These are phyloP conservation scores for Abrus pulchellus DNA, from an alignment of 306 rosid genomes.

Conservation along the genomic window DNA sequence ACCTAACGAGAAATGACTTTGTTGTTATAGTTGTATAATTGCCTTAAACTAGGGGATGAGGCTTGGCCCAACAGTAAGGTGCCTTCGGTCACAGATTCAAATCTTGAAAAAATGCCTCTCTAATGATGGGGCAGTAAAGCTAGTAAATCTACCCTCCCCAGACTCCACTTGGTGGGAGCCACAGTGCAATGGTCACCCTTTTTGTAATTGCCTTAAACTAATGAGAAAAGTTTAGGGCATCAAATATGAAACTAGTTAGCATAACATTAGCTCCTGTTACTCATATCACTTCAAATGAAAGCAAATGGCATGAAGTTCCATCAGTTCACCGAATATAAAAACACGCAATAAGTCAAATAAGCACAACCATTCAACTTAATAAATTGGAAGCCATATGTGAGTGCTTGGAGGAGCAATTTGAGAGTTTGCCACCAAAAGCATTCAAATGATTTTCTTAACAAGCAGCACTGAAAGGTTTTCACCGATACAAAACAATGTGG, in stretches of 20 bases:
- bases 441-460: background rate
- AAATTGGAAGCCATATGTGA: background rate
- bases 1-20: too few relatives aligned
- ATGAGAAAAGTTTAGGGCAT: conserved; percentile 3
- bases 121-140: background rate
- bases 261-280: background rate
- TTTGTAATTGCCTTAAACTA: background rate
- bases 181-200: background rate
- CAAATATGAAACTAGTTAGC: conserved; percentile 1
- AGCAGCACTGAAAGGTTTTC: background rate
- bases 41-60: background rate
- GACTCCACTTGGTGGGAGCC: background rate
- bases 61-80: background rate
- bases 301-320: conserved; percentile 10
- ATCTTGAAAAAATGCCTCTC: background rate
- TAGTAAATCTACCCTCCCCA: background rate
- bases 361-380: conserved; percentile 15
- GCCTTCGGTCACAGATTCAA: background rate
- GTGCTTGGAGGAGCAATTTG: background rate
- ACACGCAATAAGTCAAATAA: conserved; percentile 3
- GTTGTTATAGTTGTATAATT: background rate
- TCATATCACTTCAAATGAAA: conserved; percentile 4
- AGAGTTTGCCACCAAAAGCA: background rate
- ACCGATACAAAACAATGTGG: background rate
- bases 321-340: conserved; percentile 27